Percentiles rank a stretch among this genome's conserved stretches.
phyloP scores from a whole-genome alignment of 1,284 basidiomycete species.

The Pascua sp. region DNA sequence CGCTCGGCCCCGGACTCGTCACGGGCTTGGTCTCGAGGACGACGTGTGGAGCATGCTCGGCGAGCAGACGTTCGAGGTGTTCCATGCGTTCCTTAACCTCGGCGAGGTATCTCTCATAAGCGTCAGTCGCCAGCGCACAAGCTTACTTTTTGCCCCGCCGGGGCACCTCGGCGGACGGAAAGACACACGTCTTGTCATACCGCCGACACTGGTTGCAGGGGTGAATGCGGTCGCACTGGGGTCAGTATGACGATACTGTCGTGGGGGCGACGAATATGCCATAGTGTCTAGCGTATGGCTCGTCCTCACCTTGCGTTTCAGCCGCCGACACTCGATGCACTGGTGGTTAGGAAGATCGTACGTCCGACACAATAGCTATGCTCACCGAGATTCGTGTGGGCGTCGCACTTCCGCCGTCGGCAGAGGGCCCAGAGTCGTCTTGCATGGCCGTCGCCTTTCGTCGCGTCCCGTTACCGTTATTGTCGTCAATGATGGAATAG shows the following conservation, averaged over 20 bases:
- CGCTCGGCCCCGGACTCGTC: not conserved
- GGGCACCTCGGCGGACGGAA: conserved; percentile 14
- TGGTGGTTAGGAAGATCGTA: not conserved
- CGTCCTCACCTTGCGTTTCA: conserved; percentile 23
- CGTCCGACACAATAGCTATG: no score
- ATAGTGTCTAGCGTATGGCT: not conserved
- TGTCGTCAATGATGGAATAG: no score
- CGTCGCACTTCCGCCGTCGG: no score
- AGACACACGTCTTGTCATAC: conserved; percentile 20
- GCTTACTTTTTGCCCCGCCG: conserved; percentile 14
- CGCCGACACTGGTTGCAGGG: conserved; percentile 22
- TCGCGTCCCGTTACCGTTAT: no score
- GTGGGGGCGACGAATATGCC: not conserved
- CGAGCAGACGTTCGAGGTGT: conserved; percentile 16
- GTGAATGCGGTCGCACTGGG: conserved; percentile 20
- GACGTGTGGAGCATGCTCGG: conserved; percentile 12
- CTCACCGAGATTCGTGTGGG: no score
- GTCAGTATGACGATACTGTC: not conserved
- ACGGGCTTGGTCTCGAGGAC: conserved; percentile 2
- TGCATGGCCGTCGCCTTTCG: no score
- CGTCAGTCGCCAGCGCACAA: not conserved
- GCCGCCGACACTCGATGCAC: conserved; percentile 24
- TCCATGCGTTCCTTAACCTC: conserved; percentile 20
- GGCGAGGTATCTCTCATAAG: conserved; percentile 17
- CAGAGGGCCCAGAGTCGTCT: no score